Evolutionary conservation across 371 early-diverging fungal species (phyloP), one percentile per base, ranked within the genome.

Genomic region (Apophysomyces sp.): DNA sequence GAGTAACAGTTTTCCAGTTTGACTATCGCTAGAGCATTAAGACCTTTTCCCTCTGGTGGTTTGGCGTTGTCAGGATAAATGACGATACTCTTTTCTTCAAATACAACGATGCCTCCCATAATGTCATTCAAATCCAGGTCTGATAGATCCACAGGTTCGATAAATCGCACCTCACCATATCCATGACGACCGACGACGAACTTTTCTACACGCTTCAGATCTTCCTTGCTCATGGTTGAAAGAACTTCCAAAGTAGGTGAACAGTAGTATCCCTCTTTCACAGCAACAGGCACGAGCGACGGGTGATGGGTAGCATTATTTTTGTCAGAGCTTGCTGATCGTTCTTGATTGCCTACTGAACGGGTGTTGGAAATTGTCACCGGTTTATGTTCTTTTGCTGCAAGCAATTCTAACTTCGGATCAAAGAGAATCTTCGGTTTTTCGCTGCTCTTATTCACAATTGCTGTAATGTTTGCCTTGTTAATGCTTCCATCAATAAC

Each of bases 21-120:
- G 30, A 97, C 85, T n/a, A 75, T 74, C 0, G 97, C 96, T 4
- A 89, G 89, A 0, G 92, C 93, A 69, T 98, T 98, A 39, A 98
- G 74, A 12, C 94, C 95, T 61, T 83, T 69, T 3, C 98, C 98
- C 24, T 84, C 81, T 3, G 92, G 85, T 27, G 92, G 92, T 73
- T 95, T 95, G 52, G 57, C 57, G 27, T 71, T 68, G 49, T 90
- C 88, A 2, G 94, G 94, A 65, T 97, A 97, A 4, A 97, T 93
- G 0, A 83, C 87, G 70, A 88, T 84, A 32, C 76, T 77, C 57
- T 87, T 88, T 32, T 80, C 83, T 21, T 71, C 80, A 55, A 98
- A 86, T 5, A 88, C 65, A 16, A 97, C 88, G 49, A 96, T 80
- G 11, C 78, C 74, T 12, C 95, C 97, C 32, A 93, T 85, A 53